phyloP scores from a whole-genome alignment of 805 yeast species.

The Teunomyces lycoperdinae region DNA sequence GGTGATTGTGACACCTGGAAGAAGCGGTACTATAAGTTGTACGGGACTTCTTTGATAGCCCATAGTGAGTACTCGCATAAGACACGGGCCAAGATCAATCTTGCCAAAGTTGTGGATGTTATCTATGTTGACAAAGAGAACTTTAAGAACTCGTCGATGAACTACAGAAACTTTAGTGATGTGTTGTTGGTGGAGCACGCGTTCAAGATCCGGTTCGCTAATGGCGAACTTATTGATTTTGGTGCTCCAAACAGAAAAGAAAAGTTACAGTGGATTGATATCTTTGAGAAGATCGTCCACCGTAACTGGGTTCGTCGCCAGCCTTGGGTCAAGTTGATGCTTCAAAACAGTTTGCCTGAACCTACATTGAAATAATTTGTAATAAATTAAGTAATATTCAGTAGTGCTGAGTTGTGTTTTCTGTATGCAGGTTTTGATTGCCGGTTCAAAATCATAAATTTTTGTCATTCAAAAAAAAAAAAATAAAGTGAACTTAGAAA shows the following conservation, averaged over 20 bases:
- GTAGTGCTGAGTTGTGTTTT: not conserved
- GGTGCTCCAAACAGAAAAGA: constrained; percentile 72
- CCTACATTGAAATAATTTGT: not conserved
- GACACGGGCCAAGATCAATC: constrained; percentile 72
- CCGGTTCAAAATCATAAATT: not conserved
- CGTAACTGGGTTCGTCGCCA: constrained; percentile 57
- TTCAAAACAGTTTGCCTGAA: constrained; percentile 14
- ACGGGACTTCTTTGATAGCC: constrained; percentile 70
- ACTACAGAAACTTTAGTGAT: constrained; percentile 66
- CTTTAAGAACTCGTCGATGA: constrained; percentile 23
- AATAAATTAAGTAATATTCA: not conserved
- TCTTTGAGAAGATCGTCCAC: constrained; percentile 54
- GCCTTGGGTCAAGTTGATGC: constrained; percentile 56
- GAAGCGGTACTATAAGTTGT: constrained; percentile 70
- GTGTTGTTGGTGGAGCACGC: constrained; percentile 66
- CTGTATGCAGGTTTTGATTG: not conserved
- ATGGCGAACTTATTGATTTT: constrained; percentile 80
- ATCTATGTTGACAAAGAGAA: constrained; percentile 42
- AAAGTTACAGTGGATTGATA: constrained; percentile 62
- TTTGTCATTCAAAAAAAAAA: not conserved
- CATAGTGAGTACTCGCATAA: constrained; percentile 67
- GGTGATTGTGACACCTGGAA: constrained; percentile 81
- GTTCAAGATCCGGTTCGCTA: constrained; percentile 69
- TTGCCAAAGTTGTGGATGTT: constrained; percentile 61
- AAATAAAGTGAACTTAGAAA: not conserved